Evolutionary conservation across 73 alveolate species (phyloP).

Genomic region (Tetrahymena thermophila): DNA sequence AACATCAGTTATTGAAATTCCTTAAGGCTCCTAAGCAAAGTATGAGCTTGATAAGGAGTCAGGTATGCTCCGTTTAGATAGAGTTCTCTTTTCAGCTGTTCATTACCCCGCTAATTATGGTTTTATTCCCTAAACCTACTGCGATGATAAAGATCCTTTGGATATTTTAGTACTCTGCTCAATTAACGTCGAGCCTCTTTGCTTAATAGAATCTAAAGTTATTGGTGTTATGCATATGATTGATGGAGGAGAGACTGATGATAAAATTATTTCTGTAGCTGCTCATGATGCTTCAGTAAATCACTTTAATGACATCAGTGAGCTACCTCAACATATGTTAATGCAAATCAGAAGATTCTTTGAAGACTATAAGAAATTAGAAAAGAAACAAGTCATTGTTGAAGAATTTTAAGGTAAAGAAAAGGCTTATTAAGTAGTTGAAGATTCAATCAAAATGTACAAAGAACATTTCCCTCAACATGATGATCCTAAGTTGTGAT

Average conservation of each 20-base stretch:
- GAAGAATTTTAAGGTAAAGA: conserved; percentile 41
- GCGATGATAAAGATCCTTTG: conserved; percentile 48
- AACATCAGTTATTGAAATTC: conserved; percentile 37
- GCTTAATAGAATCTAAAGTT: conserved; percentile 29
- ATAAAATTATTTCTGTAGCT: conserved; percentile 37
- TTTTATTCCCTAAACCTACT: conserved; percentile 40
- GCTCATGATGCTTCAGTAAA: conserved; percentile 15
- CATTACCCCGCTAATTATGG: conserved; percentile 54
- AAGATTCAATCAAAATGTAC: conserved; percentile 24
- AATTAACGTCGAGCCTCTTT: conserved; percentile 38
- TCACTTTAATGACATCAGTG: conserved; percentile 17
- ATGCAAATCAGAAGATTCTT: conserved; percentile 36
- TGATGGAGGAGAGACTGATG: conserved; percentile 44
- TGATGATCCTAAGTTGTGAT: background rate
- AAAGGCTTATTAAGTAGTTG: conserved; percentile 19
- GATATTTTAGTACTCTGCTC: conserved; percentile 39
- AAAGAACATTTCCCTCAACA: conserved; percentile 23
- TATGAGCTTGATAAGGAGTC: conserved; percentile 46
- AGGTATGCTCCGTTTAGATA: conserved; percentile 36
- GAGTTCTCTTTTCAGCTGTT: conserved; percentile 45
- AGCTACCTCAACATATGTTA: conserved; percentile 12
- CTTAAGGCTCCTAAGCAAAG: conserved; percentile 46
- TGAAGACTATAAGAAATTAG: conserved; percentile 44
- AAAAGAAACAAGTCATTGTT: conserved; percentile 26
- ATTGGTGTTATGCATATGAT: conserved; percentile 49